Base-by-base conservation (phyloP, 441 rosid species). In the Bocquillonia castaneifolia region DNA sequence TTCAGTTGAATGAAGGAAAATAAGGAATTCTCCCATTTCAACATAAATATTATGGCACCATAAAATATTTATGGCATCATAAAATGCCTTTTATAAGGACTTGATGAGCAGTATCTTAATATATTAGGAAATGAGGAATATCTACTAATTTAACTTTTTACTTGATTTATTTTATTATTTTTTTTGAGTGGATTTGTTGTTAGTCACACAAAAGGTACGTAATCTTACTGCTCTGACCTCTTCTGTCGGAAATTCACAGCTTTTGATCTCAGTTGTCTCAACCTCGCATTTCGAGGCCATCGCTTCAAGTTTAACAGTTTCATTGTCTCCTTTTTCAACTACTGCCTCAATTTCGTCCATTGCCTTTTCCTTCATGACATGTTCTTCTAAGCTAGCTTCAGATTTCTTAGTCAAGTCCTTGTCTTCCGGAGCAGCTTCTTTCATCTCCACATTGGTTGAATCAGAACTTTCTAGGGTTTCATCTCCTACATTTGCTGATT, bases 301-400 rank as follows among this genome's bases (percentile, higher is more conserved):
- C 53, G 36, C 58, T 76, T 69, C 74, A 36, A 32, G 47, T 60
- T 74, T 71, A 52, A 13, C 26, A 57, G 51, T 66, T 65, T 44
- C 74, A 45, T 62, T 72, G 52, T 71, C 79, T 45, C 29, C 44
- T 71, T 54, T 50, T 61, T n/a, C 26, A 68, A 23, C 72, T 64
- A n/a, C n/a, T n/a, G n/a, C n/a, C n/a, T n/a, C n/a, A n/a, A n/a
- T n/a, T n/a, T n/a, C n/a, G n/a, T n/a, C n/a, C n/a, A n/a, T n/a
- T n/a, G n/a, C n/a, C n/a, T n/a, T n/a, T n/a, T n/a, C n/a, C n/a
- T n/a, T n/a, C n/a, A n/a, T n/a, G n/a, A n/a, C n/a, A n/a, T n/a
- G n/a, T n/a, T 69, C 79, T 60, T 78, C 47, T 56, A 69, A 74
- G 69, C 66, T 74, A 22, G 37, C 70, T 64, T 60, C 78, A 36